These are phyloP conservation scores for Phylloporus sp. DNA, from an alignment of 768 basidiomycete genomes.

Conservation along the genomic window DNA sequence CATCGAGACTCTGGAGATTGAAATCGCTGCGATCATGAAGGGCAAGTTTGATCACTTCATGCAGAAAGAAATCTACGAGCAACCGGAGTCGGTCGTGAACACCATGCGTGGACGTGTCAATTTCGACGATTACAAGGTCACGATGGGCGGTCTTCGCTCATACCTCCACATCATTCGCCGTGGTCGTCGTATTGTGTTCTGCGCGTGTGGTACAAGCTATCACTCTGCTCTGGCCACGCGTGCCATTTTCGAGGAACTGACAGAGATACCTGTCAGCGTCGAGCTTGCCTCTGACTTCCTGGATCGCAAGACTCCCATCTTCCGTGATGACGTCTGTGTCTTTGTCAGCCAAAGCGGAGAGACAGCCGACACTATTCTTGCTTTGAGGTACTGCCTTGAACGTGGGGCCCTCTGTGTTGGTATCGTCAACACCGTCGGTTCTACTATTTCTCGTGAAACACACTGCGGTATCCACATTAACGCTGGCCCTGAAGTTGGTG, in stretches of 20 bases:
- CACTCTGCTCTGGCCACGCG: conserved; percentile 96
- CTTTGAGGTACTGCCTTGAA: conserved; percentile 93
- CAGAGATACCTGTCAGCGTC: conserved; percentile 96
- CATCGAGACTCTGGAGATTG: conserved; percentile 97
- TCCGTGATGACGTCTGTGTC: conserved; percentile 95
- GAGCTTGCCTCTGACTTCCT: conserved; percentile 98
- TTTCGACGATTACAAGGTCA: conserved; percentile 89
- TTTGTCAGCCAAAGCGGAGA: conserved; percentile 98
- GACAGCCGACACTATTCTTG: conserved; percentile 96
- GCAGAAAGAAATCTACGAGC: conserved; percentile 99
- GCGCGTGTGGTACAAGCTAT: conserved; percentile 97
- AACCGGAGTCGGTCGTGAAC: conserved; percentile 99
- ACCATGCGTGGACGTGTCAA: conserved; percentile 99
- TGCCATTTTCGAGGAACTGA: conserved; percentile 97
- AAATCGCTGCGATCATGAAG: conserved; percentile 99
- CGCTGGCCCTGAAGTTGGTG: conserved; percentile 97
- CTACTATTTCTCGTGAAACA: conserved; percentile 94
- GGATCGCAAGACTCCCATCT: conserved; percentile 98
- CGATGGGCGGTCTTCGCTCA: conserved; percentile 89
- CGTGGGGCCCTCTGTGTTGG: conserved; percentile 95
- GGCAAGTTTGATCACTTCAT: conserved; percentile 99
- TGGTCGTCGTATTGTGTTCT: conserved; percentile 90
- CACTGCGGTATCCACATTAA: conserved; percentile 99
- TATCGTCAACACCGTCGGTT: conserved; percentile 98
- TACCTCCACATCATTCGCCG: conserved; percentile 96